These are phyloP conservation scores for Cubamyces lactineus DNA, from an alignment of 768 basidiomycete species.

Conservation along the genomic window DNA sequence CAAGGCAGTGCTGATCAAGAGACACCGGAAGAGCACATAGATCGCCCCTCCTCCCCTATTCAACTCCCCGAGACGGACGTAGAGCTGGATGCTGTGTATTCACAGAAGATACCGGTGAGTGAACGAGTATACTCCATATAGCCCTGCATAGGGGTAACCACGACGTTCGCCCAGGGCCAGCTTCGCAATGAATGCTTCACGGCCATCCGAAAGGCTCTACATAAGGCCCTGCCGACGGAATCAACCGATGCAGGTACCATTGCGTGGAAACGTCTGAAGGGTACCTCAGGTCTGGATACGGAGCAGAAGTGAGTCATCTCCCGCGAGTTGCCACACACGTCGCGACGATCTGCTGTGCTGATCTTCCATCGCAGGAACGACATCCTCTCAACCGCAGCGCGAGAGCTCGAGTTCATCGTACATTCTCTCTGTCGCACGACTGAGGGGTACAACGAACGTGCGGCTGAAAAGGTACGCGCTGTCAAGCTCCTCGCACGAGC, in stretches of 20 bases:
- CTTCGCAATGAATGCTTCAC: constrained; percentile 36
- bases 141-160: not conserved
- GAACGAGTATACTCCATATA: not conserved
- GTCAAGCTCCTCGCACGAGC: constrained; percentile 40
- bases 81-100: constrained; percentile 34
- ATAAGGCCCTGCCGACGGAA: constrained; percentile 40
- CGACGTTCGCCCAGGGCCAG: constrained; percentile 24
- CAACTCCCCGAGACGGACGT: constrained; percentile 27
- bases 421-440: constrained; percentile 54
- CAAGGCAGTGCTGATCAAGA: not conserved
- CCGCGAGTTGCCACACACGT: not conserved
- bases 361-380: constrained; percentile 38
- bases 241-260: constrained; percentile 22
- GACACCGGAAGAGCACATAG: not conserved
- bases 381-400: constrained; percentile 46
- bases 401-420: constrained; percentile 50
- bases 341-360: not conserved
- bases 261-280: constrained; percentile 34
- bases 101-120: constrained; percentile 37
- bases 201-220: constrained; percentile 44
- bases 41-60: constrained; percentile 15
- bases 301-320: constrained; percentile 33
- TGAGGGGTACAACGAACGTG: constrained; percentile 50
- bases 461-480: constrained; percentile 36
- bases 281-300: constrained; percentile 16